Evolutionary conservation across 805 yeast genomes (phyloP), one percentile per base, ranked within the genome.

Genomic region (Candida boleticola): DNA sequence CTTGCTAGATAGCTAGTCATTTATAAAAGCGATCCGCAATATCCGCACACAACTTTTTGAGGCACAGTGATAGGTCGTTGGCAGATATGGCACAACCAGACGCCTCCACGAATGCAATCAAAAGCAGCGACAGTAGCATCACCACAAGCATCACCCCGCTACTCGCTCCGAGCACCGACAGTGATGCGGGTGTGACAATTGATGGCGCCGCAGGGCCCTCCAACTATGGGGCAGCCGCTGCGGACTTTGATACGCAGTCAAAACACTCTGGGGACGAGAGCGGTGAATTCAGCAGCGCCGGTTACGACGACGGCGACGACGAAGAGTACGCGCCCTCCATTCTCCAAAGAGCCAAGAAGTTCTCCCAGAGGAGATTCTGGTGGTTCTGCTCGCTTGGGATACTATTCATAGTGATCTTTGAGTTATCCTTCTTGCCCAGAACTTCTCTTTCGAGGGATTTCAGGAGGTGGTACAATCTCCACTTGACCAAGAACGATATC

Each of bases 381-480:
- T 65, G 73, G 50, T 70, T 73, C 46, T 63, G 73, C 36, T 55
- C 67, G 0, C 55, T 79, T 18, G 85, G 87, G 1, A 45, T 80
- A 2, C 40, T 72, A 2, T 78, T 80, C 36, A 61, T 80, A 27
- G 54, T 79, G 13, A 68, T 76, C 2, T 80, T 85, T 55, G 78
- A 85, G 31, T 66, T 87, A 38, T 78, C 83, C 0, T 89, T 89
- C 57, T 68, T 89, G 13, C 97, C 96, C 1, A 63, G 96, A 43
- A 87, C 97, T 1, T 86, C 96, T 2, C 66, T 88, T 16, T 79
- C 85, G 38, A 68, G 96, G 49, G 97, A 90, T 60, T 79, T 85
- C 53, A 74, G 92, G 52, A 66, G 96, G 38, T 60, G 87, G 49
- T 87, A 88, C 61, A 81, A 83, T 25, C 73, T 80, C 27, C 74